Conservation (phyloP, 2,329 filamentous ascomycete species). For the Chaetomium sp. region DNA sequence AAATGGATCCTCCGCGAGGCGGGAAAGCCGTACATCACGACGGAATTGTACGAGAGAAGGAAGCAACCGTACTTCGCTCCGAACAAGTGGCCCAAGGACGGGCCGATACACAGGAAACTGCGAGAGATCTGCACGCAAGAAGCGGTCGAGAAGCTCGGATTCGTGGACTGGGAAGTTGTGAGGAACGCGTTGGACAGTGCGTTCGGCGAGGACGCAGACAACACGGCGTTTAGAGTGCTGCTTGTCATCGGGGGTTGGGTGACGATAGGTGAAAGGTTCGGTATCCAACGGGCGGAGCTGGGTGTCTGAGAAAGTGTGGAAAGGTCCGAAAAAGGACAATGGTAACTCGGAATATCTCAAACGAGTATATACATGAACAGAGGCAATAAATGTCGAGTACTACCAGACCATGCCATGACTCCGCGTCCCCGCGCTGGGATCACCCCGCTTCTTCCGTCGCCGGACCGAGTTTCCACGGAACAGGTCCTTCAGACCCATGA, state of each 20-base stretch:
- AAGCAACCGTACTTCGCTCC: constrained; percentile 57
- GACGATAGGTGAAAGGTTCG: constrained; percentile 47
- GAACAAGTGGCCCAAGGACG: constrained; percentile 43
- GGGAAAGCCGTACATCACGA: constrained; percentile 51
- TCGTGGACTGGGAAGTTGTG: constrained; percentile 44
- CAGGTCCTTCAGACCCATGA: constrained; percentile 34
- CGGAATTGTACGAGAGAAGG: constrained; percentile 45
- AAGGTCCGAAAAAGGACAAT: background rate
- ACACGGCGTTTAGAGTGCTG: constrained; percentile 42
- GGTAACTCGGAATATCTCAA: background rate
- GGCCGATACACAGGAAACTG: constrained; percentile 46
- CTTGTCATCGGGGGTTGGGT: constrained; percentile 48
- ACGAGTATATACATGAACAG: background rate
- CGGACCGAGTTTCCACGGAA: constrained; percentile 28
- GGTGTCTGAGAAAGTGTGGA: background rate
- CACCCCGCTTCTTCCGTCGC: constrained; percentile 25
- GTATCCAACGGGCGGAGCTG: constrained; percentile 41
- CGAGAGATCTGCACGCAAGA: constrained; percentile 40
- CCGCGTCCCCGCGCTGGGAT: constrained; percentile 24
- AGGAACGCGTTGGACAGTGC: constrained; percentile 38
- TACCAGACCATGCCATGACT: constrained; percentile 29
- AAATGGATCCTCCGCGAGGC: constrained; percentile 57
- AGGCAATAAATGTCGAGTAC: background rate
- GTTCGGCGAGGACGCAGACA: constrained; percentile 43
- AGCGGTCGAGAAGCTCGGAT: constrained; percentile 45